These are phyloP conservation scores for Cyberlindnera petersonii DNA, from an alignment of 805 yeast genomes.

Conservation along the genomic window DNA sequence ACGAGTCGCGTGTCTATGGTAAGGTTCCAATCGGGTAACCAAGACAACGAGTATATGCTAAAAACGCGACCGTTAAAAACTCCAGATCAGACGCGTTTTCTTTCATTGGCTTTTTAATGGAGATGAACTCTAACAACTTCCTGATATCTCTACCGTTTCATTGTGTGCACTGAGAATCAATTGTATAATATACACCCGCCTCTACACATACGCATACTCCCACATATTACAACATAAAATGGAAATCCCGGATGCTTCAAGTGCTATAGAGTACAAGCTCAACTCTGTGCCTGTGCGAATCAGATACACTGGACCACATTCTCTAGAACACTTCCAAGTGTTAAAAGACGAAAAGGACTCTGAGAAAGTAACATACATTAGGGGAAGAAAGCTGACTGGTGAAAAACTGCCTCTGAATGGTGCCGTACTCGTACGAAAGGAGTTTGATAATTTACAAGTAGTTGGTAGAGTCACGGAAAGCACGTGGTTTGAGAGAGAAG, in stretches of 20 bases:
- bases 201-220: too few species aligned
- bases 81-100: too few species aligned
- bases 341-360: slow-evolving; percentile 1
- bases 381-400: slow-evolving; percentile 36
- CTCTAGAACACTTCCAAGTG: slow-evolving; percentile 8
- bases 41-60: too few species aligned
- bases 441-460: slow-evolving; percentile 19
- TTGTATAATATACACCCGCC: too few species aligned
- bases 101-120: too few species aligned
- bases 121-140: too few species aligned
- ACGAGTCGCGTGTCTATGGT: too few species aligned
- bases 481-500: slow-evolving; percentile 38
- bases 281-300: slow-evolving; percentile 19
- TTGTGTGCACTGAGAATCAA: too few species aligned
- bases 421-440: slow-evolving; percentile 22
- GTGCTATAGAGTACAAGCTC: slow-evolving; percentile 7
- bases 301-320: slow-evolving; percentile 17
- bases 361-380: slow-evolving; percentile 26
- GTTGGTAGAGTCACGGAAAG: slow-evolving; percentile 17
- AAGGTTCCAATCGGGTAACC: too few species aligned
- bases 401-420: slow-evolving; percentile 10
- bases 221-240: too few species aligned
- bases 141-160: too few species aligned
- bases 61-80: too few species aligned
- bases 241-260: neutral